Evolutionary conservation across 169 alveolate genomes (phyloP), one percentile per base, ranked within the genome.

Genomic region (Plasmodium cynomolgi): DNA sequence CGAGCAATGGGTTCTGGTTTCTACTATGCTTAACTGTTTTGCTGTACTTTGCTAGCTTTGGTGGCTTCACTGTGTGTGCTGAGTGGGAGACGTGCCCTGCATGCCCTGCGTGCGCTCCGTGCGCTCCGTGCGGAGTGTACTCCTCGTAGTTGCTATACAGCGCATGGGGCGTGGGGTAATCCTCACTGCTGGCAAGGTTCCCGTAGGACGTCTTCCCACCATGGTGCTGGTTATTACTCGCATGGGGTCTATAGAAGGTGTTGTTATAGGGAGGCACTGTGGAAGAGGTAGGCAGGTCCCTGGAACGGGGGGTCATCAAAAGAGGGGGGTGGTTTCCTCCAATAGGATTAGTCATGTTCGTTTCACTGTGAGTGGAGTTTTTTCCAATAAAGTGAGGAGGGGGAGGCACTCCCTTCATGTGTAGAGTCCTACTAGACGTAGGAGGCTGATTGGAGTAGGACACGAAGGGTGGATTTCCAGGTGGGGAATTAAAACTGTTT

Each of bases 351-450:
- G 39, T 7, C 34, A 23, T 68, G n/a, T 26, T 4, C 5, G 37
- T 17, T 68, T 68, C 77, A 7, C 20, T 26, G 39, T 68, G 75
- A 62, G 9, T 20, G 29, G 75, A n/a, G 34, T 5, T 26, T 0
- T 5, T 26, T 0, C 34, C 37, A 62, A 62, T 62, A 3, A 7
- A 31, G 29, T n/a, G 77, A 26, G 77, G 77, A 11, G 33, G 75
- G 75, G 77, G 77, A 26, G 77, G 77, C 77, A 68, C 77, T 68
- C 77, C 77, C 37, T 29, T 68, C 37, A 68, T 68, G 77, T 68
- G 77, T 7, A 68, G 0, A 26, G 1, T 68, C 1, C 17, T 68
- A 68, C 37, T 23, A 68, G 77, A 68, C n/a, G 77, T 68, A 2
- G 77, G 77, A 20, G 17, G 77, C 6, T 68, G 77, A 29, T 68